phyloP scores from a whole-genome alignment of 768 basidiomycete species.

The Pleurotus pulmonarius region DNA sequence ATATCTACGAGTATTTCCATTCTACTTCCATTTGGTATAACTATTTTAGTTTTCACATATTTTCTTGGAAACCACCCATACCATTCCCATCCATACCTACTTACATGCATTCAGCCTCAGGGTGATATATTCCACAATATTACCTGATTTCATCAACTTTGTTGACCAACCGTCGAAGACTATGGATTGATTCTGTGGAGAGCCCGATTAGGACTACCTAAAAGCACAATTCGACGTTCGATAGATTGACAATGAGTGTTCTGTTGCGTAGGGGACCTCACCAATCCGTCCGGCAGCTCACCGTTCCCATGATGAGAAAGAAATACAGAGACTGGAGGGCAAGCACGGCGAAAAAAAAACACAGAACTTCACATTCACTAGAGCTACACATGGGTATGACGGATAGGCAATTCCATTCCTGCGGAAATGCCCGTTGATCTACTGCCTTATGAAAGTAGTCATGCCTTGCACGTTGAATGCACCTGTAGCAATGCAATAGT shows the following conservation, averaged over 20 bases:
- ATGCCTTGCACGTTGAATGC: conserved; percentile 32
- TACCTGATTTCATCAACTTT: background rate
- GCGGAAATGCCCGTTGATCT: background rate
- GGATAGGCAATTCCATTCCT: too few relatives aligned
- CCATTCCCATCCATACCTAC: conserved; percentile 1
- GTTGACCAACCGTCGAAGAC: background rate
- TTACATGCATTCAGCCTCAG: background rate
- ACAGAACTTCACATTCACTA: too few relatives aligned
- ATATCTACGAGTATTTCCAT: background rate
- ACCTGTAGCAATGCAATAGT: conserved; percentile 13
- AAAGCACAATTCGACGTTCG: too few relatives aligned
- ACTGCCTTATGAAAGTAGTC: conserved; percentile 25
- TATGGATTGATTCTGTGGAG: background rate
- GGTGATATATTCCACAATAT: background rate
- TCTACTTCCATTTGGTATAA: conserved; percentile 1
- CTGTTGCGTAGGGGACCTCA: background rate
- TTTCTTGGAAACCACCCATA: conserved; percentile 4
- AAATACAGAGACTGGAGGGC: too few relatives aligned
- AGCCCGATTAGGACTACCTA: background rate
- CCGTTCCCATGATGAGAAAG: too few relatives aligned
- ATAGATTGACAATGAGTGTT: background rate
- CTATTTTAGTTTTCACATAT: conserved; percentile 6
- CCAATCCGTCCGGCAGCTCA: too few relatives aligned
- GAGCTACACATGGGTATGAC: too few relatives aligned
- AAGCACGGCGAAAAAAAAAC: too few relatives aligned